Conservation (phyloP, 768 basidiomycete species). For the Podaxis carcinomalis region DNA sequence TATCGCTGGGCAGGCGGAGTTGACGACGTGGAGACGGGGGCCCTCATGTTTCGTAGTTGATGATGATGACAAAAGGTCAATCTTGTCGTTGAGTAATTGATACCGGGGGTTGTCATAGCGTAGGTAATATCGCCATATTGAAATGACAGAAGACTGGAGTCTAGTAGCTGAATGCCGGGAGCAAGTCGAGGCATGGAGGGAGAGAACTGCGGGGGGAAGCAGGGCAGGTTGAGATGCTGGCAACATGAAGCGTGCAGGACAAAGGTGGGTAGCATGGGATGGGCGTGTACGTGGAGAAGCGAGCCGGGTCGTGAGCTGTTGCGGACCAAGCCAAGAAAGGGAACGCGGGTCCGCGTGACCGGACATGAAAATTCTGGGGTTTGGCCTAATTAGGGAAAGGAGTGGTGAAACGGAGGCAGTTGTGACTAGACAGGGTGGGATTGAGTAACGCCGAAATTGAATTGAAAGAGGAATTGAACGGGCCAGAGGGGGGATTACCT, state of each 20-base stretch:
- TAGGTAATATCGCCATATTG: background rate
- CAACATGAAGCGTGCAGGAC: background rate
- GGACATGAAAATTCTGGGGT: conserved; percentile 7
- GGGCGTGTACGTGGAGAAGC: background rate
- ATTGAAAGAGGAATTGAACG: too few species aligned
- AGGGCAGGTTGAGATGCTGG: background rate
- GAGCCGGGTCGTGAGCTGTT: background rate
- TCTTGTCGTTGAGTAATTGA: background rate
- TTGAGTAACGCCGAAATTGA: too few species aligned
- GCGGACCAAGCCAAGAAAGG: background rate
- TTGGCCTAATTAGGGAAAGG: background rate
- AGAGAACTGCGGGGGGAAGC: background rate
- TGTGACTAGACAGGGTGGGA: too few species aligned
- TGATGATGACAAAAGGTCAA: too few species aligned
- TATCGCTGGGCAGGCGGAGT: background rate
- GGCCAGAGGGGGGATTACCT: background rate
- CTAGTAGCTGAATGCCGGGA: background rate
- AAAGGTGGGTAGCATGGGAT: background rate
- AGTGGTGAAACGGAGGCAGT: background rate
- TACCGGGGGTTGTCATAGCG: background rate
- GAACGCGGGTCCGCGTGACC: conserved; percentile 1
- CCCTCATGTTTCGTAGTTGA: background rate
- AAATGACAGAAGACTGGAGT: background rate
- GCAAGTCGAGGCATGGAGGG: background rate
- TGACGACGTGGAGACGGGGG: background rate